phyloP scores from a whole-genome alignment of 1,284 basidiomycete species.

The Boletus smithii region DNA sequence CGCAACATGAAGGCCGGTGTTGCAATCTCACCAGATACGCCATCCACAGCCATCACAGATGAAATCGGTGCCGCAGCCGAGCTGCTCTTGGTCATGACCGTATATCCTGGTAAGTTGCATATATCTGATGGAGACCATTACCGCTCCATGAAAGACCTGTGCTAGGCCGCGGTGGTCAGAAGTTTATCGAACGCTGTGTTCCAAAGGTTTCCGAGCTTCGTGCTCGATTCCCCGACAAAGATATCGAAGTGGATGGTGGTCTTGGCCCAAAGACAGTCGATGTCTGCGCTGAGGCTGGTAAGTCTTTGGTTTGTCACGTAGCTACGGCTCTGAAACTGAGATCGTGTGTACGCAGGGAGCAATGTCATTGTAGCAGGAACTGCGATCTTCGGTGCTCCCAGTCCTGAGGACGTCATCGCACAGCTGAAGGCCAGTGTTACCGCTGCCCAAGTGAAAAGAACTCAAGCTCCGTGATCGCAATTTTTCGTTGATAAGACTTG shows the following conservation, averaged over 20 bases:
- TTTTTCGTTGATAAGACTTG: not conserved
- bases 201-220: constrained; percentile 93
- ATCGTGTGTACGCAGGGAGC: constrained; percentile 57
- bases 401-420: constrained; percentile 77
- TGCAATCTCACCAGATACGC: constrained; percentile 92
- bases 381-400: constrained; percentile 83
- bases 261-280: constrained; percentile 90
- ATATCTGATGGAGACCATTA: not conserved
- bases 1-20: constrained; percentile 88
- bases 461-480: constrained; percentile 11
- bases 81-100: constrained; percentile 97
- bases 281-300: constrained; percentile 87
- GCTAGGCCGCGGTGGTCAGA: constrained; percentile 89
- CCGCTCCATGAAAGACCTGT: not conserved
- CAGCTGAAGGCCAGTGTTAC: constrained; percentile 72
- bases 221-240: constrained; percentile 84
- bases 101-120: constrained; percentile 68
- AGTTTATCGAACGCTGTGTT: constrained; percentile 92
- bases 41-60: constrained; percentile 80
- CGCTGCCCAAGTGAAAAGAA: constrained; percentile 55
- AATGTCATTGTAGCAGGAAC: constrained; percentile 99
- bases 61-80: constrained; percentile 78
- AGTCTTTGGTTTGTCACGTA: constrained; percentile 23
- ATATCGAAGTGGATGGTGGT: constrained; percentile 98
- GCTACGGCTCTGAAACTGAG: not conserved